Percentiles rank a stretch among this genome's conserved stretches.
Conservation (phyloP, 768 basidiomycete species). For the Calvatia gigantea region DNA sequence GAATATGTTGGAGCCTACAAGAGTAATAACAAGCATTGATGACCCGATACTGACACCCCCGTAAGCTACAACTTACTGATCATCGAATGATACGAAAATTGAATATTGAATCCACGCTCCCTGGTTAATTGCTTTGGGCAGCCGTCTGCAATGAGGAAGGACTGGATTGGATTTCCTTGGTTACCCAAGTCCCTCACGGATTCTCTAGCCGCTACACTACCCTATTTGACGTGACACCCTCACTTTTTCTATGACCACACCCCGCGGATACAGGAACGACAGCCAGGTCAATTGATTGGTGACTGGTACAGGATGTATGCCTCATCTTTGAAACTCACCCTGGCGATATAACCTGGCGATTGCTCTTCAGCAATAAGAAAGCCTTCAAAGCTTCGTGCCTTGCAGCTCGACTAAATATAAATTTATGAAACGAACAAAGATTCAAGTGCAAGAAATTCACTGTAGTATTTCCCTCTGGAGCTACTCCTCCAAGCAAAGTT, state of each 20-base stretch:
- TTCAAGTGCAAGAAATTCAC: no score
- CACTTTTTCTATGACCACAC: not conserved
- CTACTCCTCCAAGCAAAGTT: no score
- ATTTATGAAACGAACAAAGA: no score
- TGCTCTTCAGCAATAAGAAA: no score
- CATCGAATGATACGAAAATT: not conserved
- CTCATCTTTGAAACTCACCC: no score
- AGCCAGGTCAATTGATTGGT: no score
- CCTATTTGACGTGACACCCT: not conserved
- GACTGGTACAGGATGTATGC: no score
- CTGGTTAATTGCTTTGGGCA: no score
- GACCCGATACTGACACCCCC: constrained; percentile 2
- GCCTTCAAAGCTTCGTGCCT: no score
- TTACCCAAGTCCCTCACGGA: not conserved
- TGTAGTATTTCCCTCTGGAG: no score
- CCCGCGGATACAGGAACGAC: not conserved
- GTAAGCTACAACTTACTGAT: not conserved
- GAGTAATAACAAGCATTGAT: constrained; percentile 31
- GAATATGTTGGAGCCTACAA: constrained; percentile 45
- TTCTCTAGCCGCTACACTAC: not conserved
- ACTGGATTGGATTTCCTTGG: not conserved
- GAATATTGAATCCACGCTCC: not conserved
- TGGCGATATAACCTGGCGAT: no score
- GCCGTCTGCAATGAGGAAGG: not conserved
- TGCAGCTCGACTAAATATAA: no score